Evolutionary conservation across 169 alveolate genomes (phyloP), one percentile per base, ranked within the genome.

Genomic region (Plasmodium inui): DNA sequence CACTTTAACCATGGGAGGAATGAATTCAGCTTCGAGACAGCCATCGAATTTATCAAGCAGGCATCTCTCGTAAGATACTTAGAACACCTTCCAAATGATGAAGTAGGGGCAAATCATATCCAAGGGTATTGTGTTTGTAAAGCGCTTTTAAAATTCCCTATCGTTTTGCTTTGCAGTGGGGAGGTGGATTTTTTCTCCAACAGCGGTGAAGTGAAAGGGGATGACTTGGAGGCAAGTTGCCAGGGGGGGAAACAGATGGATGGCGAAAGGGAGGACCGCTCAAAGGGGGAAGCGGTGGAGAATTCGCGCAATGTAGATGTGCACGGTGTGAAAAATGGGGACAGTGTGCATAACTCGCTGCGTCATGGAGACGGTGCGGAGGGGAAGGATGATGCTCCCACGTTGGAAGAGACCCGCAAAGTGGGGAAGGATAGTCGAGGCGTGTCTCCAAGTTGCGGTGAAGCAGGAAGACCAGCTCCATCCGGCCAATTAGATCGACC

Each of bases 11-110:
- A 44, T 70, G 92, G 95, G 28, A 67, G 74, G 41, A 28, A 39
- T 9, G 83, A 90, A 12, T 90, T 90, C 71, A 90, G 82, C 50
- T 96, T 96, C 70, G 96, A 94, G 12, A 88, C 94, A 74, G 81
- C 96, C 12, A 93, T 96, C 4, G 97, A 96, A 34, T 92, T 93
- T 83, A 82, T 95, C 22, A 93, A 94, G 82, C 97, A 95, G 57
- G 94, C 95, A 7, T 96, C 97, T 6, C 71, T 96, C 22, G 84
- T 95, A 19, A 95, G 95, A 71, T 95, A 96, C 70, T 85, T 96
- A 17, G 88, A 81, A 83, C 96, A 96, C 37, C 83, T 96, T 32
- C 96, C 97, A 1, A 91, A 94, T 46, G 89, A 96, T 8, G 97
- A 95, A 44, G 73, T 76, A 10, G 83, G 72, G 46, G 53, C 73